Conservation (phyloP, 192 early-diverging fungal species). For the Linnemannia exigua region DNA sequence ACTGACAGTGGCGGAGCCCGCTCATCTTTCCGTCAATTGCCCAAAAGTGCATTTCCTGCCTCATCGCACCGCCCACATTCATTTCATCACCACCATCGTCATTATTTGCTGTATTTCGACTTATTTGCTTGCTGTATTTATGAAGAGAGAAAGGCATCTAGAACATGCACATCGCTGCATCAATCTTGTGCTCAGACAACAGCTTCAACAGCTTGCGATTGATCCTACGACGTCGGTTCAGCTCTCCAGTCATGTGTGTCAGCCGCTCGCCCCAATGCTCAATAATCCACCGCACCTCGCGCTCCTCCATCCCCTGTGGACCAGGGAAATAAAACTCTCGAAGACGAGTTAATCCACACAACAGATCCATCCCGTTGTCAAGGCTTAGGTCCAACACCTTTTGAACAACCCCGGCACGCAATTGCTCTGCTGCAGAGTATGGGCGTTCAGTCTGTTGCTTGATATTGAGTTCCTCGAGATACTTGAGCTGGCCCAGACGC, state of each 20-base stretch:
- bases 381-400: not conserved
- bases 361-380: not conserved
- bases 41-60: not conserved
- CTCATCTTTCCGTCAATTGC: not conserved
- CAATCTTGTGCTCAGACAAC: not conserved
- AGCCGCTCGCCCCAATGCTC: slow-evolving; percentile 2
- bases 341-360: not conserved
- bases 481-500: not conserved
- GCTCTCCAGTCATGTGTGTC: not conserved
- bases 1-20: not conserved
- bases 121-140: not conserved
- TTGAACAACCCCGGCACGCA: not conserved
- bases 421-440: not conserved
- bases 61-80: not conserved
- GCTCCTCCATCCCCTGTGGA: not conserved
- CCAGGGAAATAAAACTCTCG: slow-evolving; percentile 7
- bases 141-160: not conserved
- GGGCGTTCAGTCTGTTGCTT: not conserved
- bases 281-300: slow-evolving; percentile 5
- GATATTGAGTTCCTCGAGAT: slow-evolving; percentile 2
- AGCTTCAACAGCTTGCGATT: not conserved
- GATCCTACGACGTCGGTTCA: not conserved
- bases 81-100: not conserved
- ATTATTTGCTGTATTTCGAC: not conserved
- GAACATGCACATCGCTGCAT: not conserved